phyloP scores from a whole-genome alignment of 441 rosid species.

The Pelargonium myrrhifolium region DNA sequence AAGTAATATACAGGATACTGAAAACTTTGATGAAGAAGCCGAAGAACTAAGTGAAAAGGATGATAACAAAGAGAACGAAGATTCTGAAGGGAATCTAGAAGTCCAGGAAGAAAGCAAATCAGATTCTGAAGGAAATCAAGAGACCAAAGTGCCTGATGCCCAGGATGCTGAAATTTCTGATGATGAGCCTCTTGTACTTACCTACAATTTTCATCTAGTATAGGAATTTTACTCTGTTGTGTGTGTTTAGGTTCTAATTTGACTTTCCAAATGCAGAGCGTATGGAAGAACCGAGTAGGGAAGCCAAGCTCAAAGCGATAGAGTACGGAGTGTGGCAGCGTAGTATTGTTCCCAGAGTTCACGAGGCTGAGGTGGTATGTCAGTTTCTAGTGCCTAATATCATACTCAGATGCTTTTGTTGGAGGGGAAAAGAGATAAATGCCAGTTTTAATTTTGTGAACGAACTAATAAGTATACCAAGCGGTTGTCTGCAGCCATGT shows the following conservation, averaged over 20 bases:
- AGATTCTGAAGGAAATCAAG: constrained; percentile 22
- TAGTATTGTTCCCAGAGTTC: constrained; percentile 10
- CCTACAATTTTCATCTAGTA: constrained; percentile 18
- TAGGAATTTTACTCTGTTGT: background rate
- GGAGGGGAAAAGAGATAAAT: constrained; percentile 17
- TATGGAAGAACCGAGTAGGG: constrained; percentile 68
- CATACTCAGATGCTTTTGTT: constrained; percentile 13
- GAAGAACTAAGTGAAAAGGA: background rate
- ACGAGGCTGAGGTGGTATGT: constrained; percentile 12
- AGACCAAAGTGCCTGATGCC: constrained; percentile 6
- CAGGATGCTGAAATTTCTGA: constrained; percentile 57
- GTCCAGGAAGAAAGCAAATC: constrained; percentile 34
- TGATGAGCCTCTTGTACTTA: constrained; percentile 84
- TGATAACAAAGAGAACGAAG: background rate
- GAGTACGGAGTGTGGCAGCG: constrained; percentile 15
- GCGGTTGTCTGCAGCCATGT: constrained; percentile 14
- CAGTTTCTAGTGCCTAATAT: constrained; percentile 13
- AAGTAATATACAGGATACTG: background rate
- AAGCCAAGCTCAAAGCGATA: constrained; percentile 42
- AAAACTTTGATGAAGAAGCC: background rate
- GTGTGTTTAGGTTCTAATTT: constrained; percentile 11
- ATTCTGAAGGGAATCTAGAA: constrained; percentile 2
- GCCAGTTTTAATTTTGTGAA: constrained; percentile 25
- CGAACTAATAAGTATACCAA: constrained; percentile 30
- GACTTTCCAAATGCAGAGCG: constrained; percentile 49